Conservation (phyloP, 1,139 yeast species). For the Candida sanyaensis region DNA sequence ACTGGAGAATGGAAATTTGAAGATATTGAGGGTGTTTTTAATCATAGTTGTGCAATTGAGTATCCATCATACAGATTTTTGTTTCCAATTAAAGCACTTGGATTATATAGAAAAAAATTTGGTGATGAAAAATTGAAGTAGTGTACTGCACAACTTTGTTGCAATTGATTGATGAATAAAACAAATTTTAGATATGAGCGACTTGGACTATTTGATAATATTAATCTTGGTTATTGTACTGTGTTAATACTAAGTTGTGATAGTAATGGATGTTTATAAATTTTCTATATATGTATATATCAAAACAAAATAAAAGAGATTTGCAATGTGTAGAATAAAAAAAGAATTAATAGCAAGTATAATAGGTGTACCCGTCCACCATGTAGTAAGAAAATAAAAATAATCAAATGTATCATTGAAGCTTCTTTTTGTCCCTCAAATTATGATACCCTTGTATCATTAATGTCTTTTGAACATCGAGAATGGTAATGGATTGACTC, state of each 20-base stretch:
- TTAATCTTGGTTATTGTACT: background rate
- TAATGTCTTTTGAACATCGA: background rate
- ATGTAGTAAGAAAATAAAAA: background rate
- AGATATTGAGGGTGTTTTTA: constrained; percentile 93
- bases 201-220: background rate
- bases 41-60: constrained; percentile 89
- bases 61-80: constrained; percentile 91
- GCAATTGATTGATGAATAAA: background rate
- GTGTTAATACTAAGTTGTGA: background rate
- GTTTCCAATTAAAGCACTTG: constrained; percentile 91
- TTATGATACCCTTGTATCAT: too few species aligned
- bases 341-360: too few species aligned
- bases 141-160: background rate
- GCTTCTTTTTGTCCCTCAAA: too few species aligned
- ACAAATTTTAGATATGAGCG: too few species aligned
- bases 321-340: too few species aligned
- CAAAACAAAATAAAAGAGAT: background rate
- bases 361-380: too few species aligned
- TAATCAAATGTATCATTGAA: background rate
- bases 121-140: constrained; percentile 19
- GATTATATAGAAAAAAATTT: constrained; percentile 57
- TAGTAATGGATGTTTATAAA: background rate
- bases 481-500: constrained; percentile 24
- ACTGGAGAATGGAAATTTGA: constrained; percentile 90
- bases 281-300: background rate